Base-by-base conservation (phyloP, 2,329 filamentous ascomycete species). In the Chrysoporthe cubensis region DNA sequence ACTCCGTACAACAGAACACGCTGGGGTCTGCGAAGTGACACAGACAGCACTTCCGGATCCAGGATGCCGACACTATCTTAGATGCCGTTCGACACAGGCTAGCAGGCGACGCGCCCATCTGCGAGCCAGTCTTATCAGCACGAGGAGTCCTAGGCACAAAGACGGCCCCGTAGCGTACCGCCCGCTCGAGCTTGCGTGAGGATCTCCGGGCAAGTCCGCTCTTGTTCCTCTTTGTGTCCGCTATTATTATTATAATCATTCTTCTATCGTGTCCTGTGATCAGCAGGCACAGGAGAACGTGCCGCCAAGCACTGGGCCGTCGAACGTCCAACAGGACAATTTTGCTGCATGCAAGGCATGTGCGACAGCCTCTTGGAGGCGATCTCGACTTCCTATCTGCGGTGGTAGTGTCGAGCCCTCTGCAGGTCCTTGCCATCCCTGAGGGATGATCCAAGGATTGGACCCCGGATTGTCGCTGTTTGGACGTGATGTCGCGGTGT, bases 31-130 rank as follows among this genome's bases (percentile, higher is more conserved):
- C 4, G 59, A 60, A 60, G 59, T 61, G 26, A 34, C 59, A 61
- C 59, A 61, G 9, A 26, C 59, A 61, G 9, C 13, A 43, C 14
- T 61, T 61, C 59, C 59, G 59, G 59, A 61, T 61, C n/a, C 9
- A 34, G 59, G 43, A 61, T 46, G 59, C 59, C 43, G 43, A 21
- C n/a, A 18, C 59, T 32, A 34, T 46, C 59, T 40, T 43, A 48
- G 43, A 37, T 46, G 42, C 59, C 59, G 59, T 32, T 46, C 21
- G 57, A 37, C 42, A 26, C 59, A 61, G 42, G 26, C 26, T 46
- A 48, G 42, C 43, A 61, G 26, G 43, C 59, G 14, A 32, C 44
- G 57, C n/a, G 57, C 57, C n/a, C n/a, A 26, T 40, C 57, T 60
- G 57, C 57, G 16, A 21, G 57, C 42, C 34, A 43, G 37, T 42